phyloP scores from a whole-genome alignment of 164 flowering plant species.

The Kingdonia uniflora region DNA sequence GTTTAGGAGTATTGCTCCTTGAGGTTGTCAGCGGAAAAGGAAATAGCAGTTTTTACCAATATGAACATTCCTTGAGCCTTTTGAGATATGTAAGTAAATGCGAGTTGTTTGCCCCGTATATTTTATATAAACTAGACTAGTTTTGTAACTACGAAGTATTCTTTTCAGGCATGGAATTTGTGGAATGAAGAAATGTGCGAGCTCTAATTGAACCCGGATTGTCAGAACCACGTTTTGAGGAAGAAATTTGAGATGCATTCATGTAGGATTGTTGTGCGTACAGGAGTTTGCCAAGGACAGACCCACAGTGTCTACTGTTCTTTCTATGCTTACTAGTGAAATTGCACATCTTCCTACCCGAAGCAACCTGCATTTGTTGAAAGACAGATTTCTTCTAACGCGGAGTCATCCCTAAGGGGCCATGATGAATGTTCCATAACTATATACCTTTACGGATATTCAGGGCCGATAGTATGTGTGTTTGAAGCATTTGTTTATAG shows the following conservation, averaged over 20 bases:
- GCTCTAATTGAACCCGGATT: background rate
- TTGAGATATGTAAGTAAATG: slow-evolving; percentile 12
- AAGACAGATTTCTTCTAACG: background rate
- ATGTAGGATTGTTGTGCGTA: too few relatives aligned
- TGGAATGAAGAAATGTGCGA: slow-evolving; percentile 8
- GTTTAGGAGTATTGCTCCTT: slow-evolving; percentile 15
- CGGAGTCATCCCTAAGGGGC: background rate
- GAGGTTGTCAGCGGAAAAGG: slow-evolving; percentile 14
- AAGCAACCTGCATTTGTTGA: too few relatives aligned
- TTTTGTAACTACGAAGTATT: background rate
- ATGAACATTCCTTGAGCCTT: background rate
- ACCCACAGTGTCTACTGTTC: slow-evolving; percentile 15
- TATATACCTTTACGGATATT: background rate
- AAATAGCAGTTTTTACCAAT: slow-evolving; percentile 5
- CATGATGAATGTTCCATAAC: background rate
- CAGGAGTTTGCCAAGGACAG: too few relatives aligned
- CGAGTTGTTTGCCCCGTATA: background rate
- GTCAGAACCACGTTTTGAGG: background rate
- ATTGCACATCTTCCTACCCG: too few relatives aligned
- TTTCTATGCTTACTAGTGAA: too few relatives aligned
- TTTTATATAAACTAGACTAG: background rate
- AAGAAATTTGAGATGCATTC: too few relatives aligned
- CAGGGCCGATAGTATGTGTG: background rate
- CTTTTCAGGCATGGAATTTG: slow-evolving; percentile 12
- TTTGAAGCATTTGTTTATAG: too few relatives aligned